Percentiles rank a stretch among this genome's conserved stretches.
phyloP scores from a whole-genome alignment of 768 basidiomycete species.

The Botryobasidium botryosum region DNA sequence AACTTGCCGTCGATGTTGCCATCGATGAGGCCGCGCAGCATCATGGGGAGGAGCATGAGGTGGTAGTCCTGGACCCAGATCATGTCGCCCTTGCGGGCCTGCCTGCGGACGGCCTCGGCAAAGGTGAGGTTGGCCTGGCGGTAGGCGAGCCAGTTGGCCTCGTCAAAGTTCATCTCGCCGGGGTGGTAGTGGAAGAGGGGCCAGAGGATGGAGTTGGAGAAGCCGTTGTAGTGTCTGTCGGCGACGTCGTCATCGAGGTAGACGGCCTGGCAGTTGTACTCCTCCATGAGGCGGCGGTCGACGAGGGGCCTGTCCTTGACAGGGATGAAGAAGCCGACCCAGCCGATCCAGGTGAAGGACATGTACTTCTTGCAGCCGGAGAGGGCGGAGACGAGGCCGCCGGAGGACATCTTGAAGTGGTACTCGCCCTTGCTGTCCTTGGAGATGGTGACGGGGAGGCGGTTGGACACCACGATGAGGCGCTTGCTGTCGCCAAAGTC shows the following conservation, averaged over 20 bases:
- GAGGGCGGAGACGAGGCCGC: constrained; percentile 92
- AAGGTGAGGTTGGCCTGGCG: constrained; percentile 92
- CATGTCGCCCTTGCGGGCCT: constrained; percentile 75
- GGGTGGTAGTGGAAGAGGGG: constrained; percentile 99
- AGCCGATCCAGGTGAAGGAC: constrained; percentile 95
- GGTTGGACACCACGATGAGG: constrained; percentile 90
- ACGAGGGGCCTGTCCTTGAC: constrained; percentile 79
- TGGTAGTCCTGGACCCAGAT: constrained; percentile 99
- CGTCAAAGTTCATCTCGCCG: constrained; percentile 99
- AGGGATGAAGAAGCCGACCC: constrained; percentile 91
- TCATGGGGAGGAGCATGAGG: constrained; percentile 93
- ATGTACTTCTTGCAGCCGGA: constrained; percentile 97
- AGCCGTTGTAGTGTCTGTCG: constrained; percentile 96
- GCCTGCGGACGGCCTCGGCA: constrained; percentile 69
- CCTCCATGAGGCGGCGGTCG: constrained; percentile 82
- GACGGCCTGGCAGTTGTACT: constrained; percentile 94
- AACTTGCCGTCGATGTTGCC: constrained; percentile 43
- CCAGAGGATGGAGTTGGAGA: constrained; percentile 99
- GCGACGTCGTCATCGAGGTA: constrained; percentile 96
- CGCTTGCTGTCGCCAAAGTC: constrained; percentile 36
- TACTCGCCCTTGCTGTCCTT: constrained; percentile 87
- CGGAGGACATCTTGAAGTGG: constrained; percentile 98
- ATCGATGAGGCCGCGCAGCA: constrained; percentile 77
- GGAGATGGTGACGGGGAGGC: constrained; percentile 87
- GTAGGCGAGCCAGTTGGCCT: constrained; percentile 96